Evolutionary conservation across 768 basidiomycete genomes (phyloP).

Genomic region (Termitomyces titanicus): DNA sequence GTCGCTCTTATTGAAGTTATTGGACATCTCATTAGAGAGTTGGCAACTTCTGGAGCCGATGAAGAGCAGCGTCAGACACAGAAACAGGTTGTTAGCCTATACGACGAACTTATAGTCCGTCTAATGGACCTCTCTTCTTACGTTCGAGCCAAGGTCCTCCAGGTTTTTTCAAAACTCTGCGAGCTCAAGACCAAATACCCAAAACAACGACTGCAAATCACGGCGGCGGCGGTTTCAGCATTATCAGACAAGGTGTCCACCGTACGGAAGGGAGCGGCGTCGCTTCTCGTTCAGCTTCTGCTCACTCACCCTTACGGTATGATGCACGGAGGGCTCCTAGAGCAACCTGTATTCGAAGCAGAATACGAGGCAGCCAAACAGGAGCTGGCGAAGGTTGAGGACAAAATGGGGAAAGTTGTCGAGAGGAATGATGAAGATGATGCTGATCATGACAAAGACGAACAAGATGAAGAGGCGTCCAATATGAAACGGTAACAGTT

Average conservation of each 20-base stretch:
- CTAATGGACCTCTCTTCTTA: slow-evolving; percentile 86
- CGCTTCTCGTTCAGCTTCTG: slow-evolving; percentile 70
- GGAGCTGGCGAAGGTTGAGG: slow-evolving; percentile 72
- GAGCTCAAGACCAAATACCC: slow-evolving; percentile 79
- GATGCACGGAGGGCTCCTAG: slow-evolving; percentile 80
- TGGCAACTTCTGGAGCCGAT: slow-evolving; percentile 51
- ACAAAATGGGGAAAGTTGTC: slow-evolving; percentile 59
- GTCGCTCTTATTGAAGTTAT: slow-evolving; percentile 92
- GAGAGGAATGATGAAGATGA: slow-evolving; percentile 38
- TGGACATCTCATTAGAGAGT: slow-evolving; percentile 78
- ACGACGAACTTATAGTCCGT: slow-evolving; percentile 83
- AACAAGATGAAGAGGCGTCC: slow-evolving; percentile 17
- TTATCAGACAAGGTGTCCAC: slow-evolving; percentile 88
- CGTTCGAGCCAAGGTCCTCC: slow-evolving; percentile 85
- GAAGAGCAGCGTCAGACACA: slow-evolving; percentile 42
- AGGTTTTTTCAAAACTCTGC: slow-evolving; percentile 72
- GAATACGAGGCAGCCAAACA: slow-evolving; percentile 59
- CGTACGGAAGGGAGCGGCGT: slow-evolving; percentile 83
- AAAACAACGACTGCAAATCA: slow-evolving; percentile 75
- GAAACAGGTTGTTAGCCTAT: slow-evolving; percentile 78
- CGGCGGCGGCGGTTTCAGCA: slow-evolving; percentile 70
- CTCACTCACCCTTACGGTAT: slow-evolving; percentile 86
- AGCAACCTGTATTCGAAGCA: slow-evolving; percentile 67
- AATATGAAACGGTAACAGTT: slow-evolving; percentile 27
- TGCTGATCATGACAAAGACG: slow-evolving; percentile 24